phyloP scores from a whole-genome alignment of 257 asterid genomes.

The Hygrophila difformis region DNA sequence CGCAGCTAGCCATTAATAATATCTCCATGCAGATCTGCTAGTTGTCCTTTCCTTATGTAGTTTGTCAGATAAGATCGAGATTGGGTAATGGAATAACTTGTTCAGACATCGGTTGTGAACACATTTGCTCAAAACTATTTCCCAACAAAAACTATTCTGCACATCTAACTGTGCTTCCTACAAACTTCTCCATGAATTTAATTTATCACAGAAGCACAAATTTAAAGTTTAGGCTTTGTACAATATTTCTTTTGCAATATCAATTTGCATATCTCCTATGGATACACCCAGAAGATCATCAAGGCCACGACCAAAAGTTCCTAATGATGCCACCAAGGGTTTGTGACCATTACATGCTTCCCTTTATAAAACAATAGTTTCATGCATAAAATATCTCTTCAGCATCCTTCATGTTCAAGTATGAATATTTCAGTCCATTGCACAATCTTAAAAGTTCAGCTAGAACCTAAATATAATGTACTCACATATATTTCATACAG shows the following conservation, averaged over 20 bases:
- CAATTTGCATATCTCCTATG: slow-evolving; percentile 58
- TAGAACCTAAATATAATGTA: no score
- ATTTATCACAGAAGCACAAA: not conserved
- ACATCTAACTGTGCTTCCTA: no score
- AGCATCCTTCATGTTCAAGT: slow-evolving; percentile 2
- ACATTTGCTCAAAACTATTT: no score
- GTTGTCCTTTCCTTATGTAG: no score
- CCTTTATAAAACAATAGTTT: slow-evolving; percentile 22
- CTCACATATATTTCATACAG: slow-evolving; percentile 84
- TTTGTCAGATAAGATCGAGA: no score
- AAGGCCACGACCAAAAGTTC: slow-evolving; percentile 87
- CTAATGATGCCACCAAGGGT: slow-evolving; percentile 76
- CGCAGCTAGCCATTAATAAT: no score
- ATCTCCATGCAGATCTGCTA: no score
- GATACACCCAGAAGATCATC: slow-evolving; percentile 93
- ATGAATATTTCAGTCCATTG: no score
- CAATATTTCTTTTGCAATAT: slow-evolving; percentile 3
- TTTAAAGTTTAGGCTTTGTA: not conserved
- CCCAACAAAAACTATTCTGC: no score
- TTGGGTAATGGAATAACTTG: no score
- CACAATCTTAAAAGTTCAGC: no score
- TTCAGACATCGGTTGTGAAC: no score
- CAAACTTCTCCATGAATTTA: not conserved
- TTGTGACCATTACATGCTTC: slow-evolving; percentile 68
- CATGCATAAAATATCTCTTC: not conserved